phyloP scores from a whole-genome alignment of 1,284 basidiomycete genomes.

The Trichosporon sp. region DNA sequence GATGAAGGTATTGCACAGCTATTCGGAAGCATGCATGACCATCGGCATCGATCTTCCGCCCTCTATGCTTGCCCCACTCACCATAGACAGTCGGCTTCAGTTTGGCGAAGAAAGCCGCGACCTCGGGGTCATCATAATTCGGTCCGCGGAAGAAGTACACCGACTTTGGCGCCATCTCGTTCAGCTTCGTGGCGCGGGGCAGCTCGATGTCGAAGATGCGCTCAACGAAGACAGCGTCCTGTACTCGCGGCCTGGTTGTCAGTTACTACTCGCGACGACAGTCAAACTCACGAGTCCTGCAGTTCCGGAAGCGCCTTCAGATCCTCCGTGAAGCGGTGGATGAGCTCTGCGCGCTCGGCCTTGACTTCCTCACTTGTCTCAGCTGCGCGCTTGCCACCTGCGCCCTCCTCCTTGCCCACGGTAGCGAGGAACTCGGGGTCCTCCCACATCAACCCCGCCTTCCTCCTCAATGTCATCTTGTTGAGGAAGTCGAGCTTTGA shows the following conservation, averaged over 20 bases:
- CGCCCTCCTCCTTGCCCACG: conserved; percentile 14
- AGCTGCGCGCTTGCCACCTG: background rate
- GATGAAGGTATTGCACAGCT: too few relatives aligned
- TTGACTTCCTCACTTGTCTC: background rate
- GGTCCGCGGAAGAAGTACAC: conserved; percentile 73
- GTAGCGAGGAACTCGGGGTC: conserved; percentile 42
- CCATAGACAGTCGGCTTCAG: conserved; percentile 51
- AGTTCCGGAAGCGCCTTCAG: conserved; percentile 32
- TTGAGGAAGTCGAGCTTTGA: conserved; percentile 46
- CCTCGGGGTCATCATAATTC: conserved; percentile 55
- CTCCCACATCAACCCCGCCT: conserved; percentile 32
- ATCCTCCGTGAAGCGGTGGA: conserved; percentile 33
- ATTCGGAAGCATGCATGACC: conserved; percentile 14
- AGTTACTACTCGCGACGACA: background rate
- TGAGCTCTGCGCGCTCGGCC: conserved; percentile 22
- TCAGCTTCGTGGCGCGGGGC: conserved; percentile 64
- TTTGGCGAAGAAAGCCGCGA: conserved; percentile 55
- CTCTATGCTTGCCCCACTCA: conserved; percentile 33
- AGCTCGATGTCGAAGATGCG: conserved; percentile 80
- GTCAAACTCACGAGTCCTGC: conserved; percentile 29
- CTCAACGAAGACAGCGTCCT: conserved; percentile 70
- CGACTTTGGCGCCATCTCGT: conserved; percentile 61
- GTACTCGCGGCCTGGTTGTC: background rate
- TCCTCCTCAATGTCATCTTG: conserved; percentile 43
- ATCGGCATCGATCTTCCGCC: background rate